Base-by-base conservation (phyloP, 306 rosid species). In the Mimosa bimucronata region DNA sequence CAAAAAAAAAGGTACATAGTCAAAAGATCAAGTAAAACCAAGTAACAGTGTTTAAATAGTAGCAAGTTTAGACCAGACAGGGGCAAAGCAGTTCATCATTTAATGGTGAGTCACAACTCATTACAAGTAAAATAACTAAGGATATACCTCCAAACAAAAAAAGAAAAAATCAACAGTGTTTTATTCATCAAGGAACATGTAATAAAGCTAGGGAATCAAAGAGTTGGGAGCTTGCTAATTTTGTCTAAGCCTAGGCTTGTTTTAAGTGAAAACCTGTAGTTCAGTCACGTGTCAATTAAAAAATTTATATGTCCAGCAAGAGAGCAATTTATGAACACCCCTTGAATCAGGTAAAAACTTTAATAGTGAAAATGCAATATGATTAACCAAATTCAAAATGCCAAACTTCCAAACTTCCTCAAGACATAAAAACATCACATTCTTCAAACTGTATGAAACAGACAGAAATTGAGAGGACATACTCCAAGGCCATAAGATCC, bases 401-500 rank as follows among this genome's bases (percentile, higher is more conserved):
- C 28, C 34, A 50, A 9, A 29, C 53, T 52, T 74, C 50, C 66
- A n/a, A 52, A 73, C 66, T 31, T 31, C 7, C 6, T 1, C 21
- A 34, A n/a, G 3, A 37, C 26, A n/a, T 73, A 34, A 9, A 52
- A 50, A 50, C 31, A 31, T 23, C 58, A 2, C 25, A 55, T 57
- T 23, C n/a, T 48, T 37, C 19, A 29, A 31, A 38, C 25, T 55
- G 28, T 38, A 37, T 37, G 38, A 40, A 11, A 40, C 9, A 12
- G 21, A 55, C 41, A 34, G 70, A 48, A 18, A 81, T 37, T 11
- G 66, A 71, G 60, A 58, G 71, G 29, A 75, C 87, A 58, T 71
- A 87, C 89, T 75, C 89, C 87, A 23, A 87, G 89, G 74, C 87
- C 89, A 81, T 87, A 87, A 70, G 89, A 87, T 78, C 89, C 89